These are phyloP conservation scores for Pseudogymnoascus sp. DNA, from an alignment of 2,329 filamentous ascomycete species.

Conservation along the genomic window DNA sequence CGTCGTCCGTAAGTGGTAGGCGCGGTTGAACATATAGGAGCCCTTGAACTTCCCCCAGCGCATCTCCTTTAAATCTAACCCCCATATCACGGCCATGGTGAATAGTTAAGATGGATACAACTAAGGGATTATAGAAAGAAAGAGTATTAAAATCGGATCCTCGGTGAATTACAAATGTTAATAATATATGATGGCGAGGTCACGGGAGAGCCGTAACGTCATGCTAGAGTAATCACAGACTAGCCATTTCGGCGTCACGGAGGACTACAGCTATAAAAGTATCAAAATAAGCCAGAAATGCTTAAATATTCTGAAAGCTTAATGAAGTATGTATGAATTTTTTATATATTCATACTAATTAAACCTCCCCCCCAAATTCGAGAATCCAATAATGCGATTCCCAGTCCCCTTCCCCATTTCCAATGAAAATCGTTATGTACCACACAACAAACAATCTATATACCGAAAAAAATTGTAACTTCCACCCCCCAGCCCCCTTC, in stretches of 20 bases:
- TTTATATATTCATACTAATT: not conserved
- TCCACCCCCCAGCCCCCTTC: not conserved
- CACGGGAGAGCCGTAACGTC: constrained; percentile 43
- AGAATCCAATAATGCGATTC: not conserved
- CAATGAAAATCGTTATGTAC: not conserved
- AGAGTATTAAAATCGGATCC: not conserved
- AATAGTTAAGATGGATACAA: not conserved
- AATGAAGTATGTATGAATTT: not conserved
- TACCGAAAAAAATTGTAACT: not conserved
- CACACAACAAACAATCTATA: not conserved
- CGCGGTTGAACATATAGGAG: constrained; percentile 50
- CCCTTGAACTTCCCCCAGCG: constrained; percentile 51
- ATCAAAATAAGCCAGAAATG: not conserved
- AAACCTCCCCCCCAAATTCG: not conserved
- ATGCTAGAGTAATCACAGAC: constrained; percentile 35
- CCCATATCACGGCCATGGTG: constrained; percentile 46
- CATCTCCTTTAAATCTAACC: constrained; percentile 49
- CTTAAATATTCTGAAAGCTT: not conserved
- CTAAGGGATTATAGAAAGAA: not conserved
- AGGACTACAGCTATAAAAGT: constrained; percentile 36
- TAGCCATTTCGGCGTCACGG: too few species aligned
- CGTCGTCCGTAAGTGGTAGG: constrained; percentile 47
- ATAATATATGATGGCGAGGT: not conserved
- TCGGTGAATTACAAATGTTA: not conserved
- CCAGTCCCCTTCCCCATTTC: not conserved